Conservation (phyloP, 1,284 basidiomycete genomes). For the Calocybe gambosa region DNA sequence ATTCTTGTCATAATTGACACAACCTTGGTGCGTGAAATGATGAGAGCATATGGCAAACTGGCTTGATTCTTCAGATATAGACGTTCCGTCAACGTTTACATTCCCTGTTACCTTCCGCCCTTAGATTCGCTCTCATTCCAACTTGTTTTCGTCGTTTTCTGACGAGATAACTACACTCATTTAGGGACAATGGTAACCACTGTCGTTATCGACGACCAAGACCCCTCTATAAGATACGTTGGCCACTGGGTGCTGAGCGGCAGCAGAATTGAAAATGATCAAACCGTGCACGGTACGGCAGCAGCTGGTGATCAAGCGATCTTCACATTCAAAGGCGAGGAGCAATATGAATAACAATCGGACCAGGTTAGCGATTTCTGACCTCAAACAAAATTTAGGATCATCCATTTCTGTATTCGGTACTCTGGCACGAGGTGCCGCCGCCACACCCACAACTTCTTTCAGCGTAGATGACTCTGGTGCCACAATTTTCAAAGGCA, state of each 20-base stretch:
- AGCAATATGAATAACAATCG: too few species aligned
- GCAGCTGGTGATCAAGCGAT: not conserved
- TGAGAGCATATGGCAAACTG: too few species aligned
- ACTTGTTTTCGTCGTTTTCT: too few species aligned
- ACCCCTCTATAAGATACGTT: not conserved
- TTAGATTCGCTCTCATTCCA: too few species aligned
- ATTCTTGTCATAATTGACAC: too few species aligned
- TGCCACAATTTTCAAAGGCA: too few species aligned
- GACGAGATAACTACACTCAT: not conserved
- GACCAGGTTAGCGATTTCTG: too few species aligned
- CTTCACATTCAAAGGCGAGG: not conserved
- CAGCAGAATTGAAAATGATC: not conserved
- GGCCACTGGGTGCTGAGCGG: not conserved
- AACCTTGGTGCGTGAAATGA: too few species aligned
- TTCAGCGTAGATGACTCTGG: not conserved
- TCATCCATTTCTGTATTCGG: not conserved
- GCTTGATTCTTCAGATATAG: too few species aligned
- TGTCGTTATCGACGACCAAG: not conserved
- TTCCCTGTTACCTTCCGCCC: too few species aligned
- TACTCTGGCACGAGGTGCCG: not conserved
- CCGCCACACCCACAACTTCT: not conserved
- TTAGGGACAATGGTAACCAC: not conserved
- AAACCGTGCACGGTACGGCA: not conserved
- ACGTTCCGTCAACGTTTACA: too few species aligned
- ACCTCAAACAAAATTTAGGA: not conserved